Conservation (phyloP, 805 yeast species). For the Ascoidea rubescens region DNA sequence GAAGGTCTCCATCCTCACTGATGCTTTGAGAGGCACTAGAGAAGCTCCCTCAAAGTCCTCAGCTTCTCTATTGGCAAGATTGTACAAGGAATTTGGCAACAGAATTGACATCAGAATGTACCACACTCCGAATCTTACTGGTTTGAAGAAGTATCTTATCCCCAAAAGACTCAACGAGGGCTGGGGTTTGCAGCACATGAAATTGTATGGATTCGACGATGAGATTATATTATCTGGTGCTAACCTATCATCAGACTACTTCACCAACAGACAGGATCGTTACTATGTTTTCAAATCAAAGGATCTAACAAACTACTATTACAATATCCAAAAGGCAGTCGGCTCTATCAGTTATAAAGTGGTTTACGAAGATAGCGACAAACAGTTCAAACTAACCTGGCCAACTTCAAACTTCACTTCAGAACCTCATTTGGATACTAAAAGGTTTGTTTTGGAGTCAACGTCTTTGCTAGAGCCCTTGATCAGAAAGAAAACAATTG, state of each 20-base stretch:
- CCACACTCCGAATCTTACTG: conserved; percentile 77
- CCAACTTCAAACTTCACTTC: conserved; percentile 51
- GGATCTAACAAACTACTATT: conserved; percentile 58
- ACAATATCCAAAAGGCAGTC: conserved; percentile 52
- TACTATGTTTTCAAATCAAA: conserved; percentile 58
- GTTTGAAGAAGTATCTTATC: conserved; percentile 44
- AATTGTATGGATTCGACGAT: conserved; percentile 86
- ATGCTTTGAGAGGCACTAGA: conserved; percentile 84
- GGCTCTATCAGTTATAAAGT: conserved; percentile 60
- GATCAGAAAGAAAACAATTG: conserved; percentile 26
- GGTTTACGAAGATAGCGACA: conserved; percentile 25
- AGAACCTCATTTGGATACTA: conserved; percentile 48
- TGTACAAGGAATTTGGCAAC: conserved; percentile 46
- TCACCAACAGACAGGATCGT: conserved; percentile 89
- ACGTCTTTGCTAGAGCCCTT: conserved; percentile 44
- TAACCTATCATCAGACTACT: conserved; percentile 80
- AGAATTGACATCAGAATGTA: conserved; percentile 75
- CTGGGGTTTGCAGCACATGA: conserved; percentile 92
- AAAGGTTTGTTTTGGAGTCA: conserved; percentile 40
- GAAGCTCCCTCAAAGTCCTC: conserved; percentile 74
- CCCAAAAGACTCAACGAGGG: conserved; percentile 88
- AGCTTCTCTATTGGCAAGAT: conserved; percentile 55
- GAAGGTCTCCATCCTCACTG: conserved; percentile 62
- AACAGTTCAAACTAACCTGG: conserved; percentile 56
- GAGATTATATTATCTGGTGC: conserved; percentile 87